Percentiles rank a stretch among this genome's conserved stretches.
phyloP scores from a whole-genome alignment of 306 rosid genomes.

The Begonia loranthoides region DNA sequence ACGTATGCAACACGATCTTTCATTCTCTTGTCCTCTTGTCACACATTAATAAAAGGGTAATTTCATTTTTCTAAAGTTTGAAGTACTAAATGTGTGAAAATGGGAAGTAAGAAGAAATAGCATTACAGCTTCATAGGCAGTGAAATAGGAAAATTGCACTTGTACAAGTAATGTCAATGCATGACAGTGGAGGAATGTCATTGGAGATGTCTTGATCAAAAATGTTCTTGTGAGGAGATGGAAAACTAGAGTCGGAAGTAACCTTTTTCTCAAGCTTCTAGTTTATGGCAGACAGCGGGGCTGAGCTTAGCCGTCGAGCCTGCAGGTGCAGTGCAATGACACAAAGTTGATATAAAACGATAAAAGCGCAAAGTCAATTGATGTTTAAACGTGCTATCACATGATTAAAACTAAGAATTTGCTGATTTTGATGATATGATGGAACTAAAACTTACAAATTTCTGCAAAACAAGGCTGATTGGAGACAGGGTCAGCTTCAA shows the following conservation, averaged over 20 bases:
- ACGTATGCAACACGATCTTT: no score
- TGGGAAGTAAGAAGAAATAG: no score
- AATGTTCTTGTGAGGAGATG: no score
- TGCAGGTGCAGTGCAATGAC: slow-evolving; percentile 13
- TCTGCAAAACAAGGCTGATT: slow-evolving; percentile 69
- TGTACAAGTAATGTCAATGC: no score
- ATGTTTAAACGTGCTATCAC: not conserved
- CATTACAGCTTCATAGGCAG: no score
- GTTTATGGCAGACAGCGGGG: slow-evolving; percentile 47
- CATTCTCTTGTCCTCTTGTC: no score
- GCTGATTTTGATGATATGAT: not conserved
- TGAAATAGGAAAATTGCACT: no score
- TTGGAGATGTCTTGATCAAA: no score
- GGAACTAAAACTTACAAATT: slow-evolving; percentile 38
- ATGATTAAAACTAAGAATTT: not conserved
- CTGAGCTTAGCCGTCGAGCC: slow-evolving; percentile 63
- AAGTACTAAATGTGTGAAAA: no score
- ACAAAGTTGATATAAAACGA: not conserved
- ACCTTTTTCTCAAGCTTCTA: slow-evolving; percentile 38
- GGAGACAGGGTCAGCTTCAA: slow-evolving; percentile 82
- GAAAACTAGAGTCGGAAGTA: not conserved
- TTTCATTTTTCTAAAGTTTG: no score
- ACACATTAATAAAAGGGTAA: no score
- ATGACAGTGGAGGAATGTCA: no score
- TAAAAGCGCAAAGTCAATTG: not conserved